phyloP scores from a whole-genome alignment of 2,329 filamentous ascomycete genomes.

The Pseudohalonectria lignicola region DNA sequence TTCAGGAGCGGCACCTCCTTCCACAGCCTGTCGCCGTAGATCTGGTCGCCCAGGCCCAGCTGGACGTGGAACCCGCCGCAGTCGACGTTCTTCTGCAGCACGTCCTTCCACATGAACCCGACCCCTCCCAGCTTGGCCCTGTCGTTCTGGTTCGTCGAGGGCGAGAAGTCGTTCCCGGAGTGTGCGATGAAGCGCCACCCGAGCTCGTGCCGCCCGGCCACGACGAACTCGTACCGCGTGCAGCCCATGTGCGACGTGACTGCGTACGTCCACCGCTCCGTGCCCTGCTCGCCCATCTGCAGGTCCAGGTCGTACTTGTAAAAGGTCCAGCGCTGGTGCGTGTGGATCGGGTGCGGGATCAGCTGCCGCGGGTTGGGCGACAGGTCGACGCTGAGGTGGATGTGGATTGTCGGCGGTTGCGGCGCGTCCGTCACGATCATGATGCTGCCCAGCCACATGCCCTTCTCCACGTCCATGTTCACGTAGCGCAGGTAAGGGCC shows the following conservation, averaged over 20 bases:
- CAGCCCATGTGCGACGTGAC: slow-evolving; percentile 95
- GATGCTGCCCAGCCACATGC: slow-evolving; percentile 87
- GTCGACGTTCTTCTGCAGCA: slow-evolving; percentile 92
- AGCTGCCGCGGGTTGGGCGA: slow-evolving; percentile 88
- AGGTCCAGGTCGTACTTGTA: slow-evolving; percentile 90
- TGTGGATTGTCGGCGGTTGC: slow-evolving; percentile 90
- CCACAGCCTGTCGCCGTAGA: slow-evolving; percentile 92
- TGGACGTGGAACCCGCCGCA: slow-evolving; percentile 94
- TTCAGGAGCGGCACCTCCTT: slow-evolving; percentile 88
- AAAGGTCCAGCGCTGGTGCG: slow-evolving; percentile 90
- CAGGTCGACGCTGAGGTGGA: slow-evolving; percentile 81
- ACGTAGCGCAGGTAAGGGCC: slow-evolving; percentile 91
- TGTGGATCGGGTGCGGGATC: slow-evolving; percentile 69
- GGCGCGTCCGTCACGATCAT: slow-evolving; percentile 83
- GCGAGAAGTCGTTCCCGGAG: slow-evolving; percentile 90
- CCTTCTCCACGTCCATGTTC: slow-evolving; percentile 92
- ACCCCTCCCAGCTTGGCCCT: slow-evolving; percentile 77
- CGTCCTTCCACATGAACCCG: slow-evolving; percentile 98
- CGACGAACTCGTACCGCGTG: slow-evolving; percentile 94
- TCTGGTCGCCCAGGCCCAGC: slow-evolving; percentile 83
- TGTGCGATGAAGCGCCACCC: slow-evolving; percentile 95
- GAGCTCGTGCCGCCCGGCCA: slow-evolving; percentile 80
- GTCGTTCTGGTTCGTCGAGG: slow-evolving; percentile 79
- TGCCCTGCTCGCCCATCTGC: slow-evolving; percentile 72
- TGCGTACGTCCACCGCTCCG: slow-evolving; percentile 91